Base-by-base conservation (phyloP, 2,329 filamentous ascomycete genomes). In the Leptoxyphium fumago region DNA sequence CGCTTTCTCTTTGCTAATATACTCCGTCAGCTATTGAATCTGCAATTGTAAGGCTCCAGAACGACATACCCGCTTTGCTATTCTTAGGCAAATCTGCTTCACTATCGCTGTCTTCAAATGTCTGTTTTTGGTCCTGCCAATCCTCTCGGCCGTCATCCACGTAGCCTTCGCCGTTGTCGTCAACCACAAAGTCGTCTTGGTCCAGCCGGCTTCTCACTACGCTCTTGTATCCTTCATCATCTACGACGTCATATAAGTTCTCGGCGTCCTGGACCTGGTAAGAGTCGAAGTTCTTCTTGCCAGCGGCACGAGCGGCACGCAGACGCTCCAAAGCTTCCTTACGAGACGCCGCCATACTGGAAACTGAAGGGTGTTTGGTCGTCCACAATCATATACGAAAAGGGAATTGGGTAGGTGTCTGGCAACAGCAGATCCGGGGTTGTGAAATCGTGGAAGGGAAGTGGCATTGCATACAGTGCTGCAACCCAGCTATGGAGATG, bases 161-260 rank as follows among this genome's bases (percentile, higher is more conserved):
- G 58, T 98, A 98, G 32, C 91, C 89, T 61, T 89, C 86, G 58
- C 89, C 89, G 68, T 95, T 94, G 67, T 98, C 91, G 68, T 96
- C 91, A 47, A 98, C 88, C 43, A 98, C 89, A 58, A 98, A 98
- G 66, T 98, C 91, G 56, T 98, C 91, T 57, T 94, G 74, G 59
- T 96, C 84, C 42, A 98, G 72, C 40, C 91, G 81, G 45, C 82
- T 78, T 38, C 91, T 78, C 11, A 98, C 87, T 52, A 96, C 82
- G 62, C 93, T 93, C 70, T 95, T 95, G 72, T 98, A 98, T 42
- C 84, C 84, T 57, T 91, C 89, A 57, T 98, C 91, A 59, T 96
- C 88, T 40, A 98, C 87, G 57, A 94, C 88, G 50, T 96, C 91
- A 67, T 96, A 98, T 39, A 98, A 71, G 53, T 84, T 78, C 51